Evolutionary conservation across 2,329 filamentous ascomycete species (phyloP), one percentile per base, ranked within the genome.

Genomic region (Xylariales sp.): DNA sequence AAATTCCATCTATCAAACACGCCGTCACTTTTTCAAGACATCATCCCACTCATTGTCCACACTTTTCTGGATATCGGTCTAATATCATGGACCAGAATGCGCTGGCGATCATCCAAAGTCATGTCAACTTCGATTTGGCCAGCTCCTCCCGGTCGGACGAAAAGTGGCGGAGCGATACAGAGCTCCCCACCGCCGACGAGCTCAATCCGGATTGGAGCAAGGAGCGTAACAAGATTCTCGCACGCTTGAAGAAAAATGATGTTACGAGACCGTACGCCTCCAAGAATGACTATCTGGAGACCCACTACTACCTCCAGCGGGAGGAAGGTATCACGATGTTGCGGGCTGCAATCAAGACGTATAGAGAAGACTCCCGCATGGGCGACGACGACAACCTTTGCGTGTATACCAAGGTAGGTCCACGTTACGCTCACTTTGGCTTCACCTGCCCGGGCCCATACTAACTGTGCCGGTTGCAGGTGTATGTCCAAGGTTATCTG

Each of bases 261-360:
- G n/a, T 27, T 27, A 27, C 24, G 24, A 27, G 69, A 0, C 66
- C 80, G 0, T 91, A 82, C 70, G 48, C 62, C 0, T 78, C 70
- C 4, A 82, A 77, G 33, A 70, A 79, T 1, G 68, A 72, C 0
- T 95, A 95, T 44, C 67, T 95, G 0, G 68, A 78, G 22, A 74
- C 79, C 0, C 86, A 94, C 37, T 95, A 93, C 55, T 69, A 79
- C 3, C 73, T 95, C 2, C 70, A 88, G 6, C 75, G 89, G 3
- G 85, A 88, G 54, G 88, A 95, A 55, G 77, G 80, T 0, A 68
- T 86, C 3, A 76, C 84, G 10, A 74, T 82, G 1, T 68, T 95
- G 1, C 76, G 88, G 5, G 73, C 79, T 46, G 81, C 86, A 0
- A 73, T 95, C 1, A 63, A 66, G 0, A 62, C 70, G 10, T 74